Evolutionary conservation across 2,329 filamentous ascomycete species (phyloP), one percentile per base, ranked within the genome.

Genomic region (Hypoxylon sp.): DNA sequence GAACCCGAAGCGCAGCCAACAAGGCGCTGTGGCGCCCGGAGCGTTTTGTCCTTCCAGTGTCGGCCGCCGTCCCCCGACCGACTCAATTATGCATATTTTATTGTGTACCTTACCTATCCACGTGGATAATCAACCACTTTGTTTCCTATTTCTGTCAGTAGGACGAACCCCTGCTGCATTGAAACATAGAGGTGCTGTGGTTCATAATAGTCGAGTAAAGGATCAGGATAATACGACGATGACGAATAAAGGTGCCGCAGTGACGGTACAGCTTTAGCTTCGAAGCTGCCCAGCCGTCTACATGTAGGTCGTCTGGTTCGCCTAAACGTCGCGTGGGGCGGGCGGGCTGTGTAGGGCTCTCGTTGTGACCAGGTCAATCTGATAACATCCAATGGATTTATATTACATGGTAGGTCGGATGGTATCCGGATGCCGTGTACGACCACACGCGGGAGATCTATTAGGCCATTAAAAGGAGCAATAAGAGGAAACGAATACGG

Each of bases 11-110:
- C 56, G 37, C 27, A 45, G 29, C 32, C n/a, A 47, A 23, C 25
- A 50, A 50, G 46, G 14, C 16, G 34, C 19, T 21, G 19, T 8
- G 19, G n/a, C n/a, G n/a, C n/a, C 58, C 65, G 62, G 65, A 68
- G 62, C 25, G 58, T 68, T 65, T 68, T 9, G 48, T 65, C 62
- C 62, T 43, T 27, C 46, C 45, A 34, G 39, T 23, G 29, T 62
- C 65, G 61, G 65, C 50, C 50, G 56, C 54, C 57, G 58, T 62
- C 30, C 58, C 58, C 58, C 65, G 58, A 59, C 62, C 65, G 65
- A 65, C 50, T 62, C 5, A 56, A 56, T 56, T 45, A 27, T 67
- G 51, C 55, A 60, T 68, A 21, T 27, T 39, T 51, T 29, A 41
- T 43, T 34, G 30, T 12, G n/a, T 19, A n/a, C n/a, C n/a, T n/a